phyloP scores from a whole-genome alignment of 169 alveolate genomes.

The Plasmodium sp. region DNA sequence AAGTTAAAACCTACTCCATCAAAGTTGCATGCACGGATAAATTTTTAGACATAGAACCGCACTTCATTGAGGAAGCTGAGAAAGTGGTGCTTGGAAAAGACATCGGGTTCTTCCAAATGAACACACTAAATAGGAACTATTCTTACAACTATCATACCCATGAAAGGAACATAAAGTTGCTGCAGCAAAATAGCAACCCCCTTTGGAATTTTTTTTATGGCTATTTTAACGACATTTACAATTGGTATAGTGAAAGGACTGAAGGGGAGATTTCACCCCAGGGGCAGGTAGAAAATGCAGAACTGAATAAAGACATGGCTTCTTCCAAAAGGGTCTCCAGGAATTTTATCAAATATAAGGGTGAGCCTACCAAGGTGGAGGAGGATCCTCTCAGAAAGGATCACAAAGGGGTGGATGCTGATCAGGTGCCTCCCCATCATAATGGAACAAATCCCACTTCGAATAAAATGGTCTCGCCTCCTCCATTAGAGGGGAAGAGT shows the following conservation, averaged over 20 bases:
- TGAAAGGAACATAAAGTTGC: not conserved
- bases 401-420: not conserved
- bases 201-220: conserved; percentile 46
- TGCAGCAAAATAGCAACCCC: not conserved
- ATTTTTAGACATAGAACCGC: conserved; percentile 36
- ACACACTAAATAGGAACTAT: conserved; percentile 5
- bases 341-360: not conserved
- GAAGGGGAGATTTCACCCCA: not conserved
- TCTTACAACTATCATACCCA: conserved; percentile 24
- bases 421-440: not conserved
- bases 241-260: conserved; percentile 27
- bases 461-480: not conserved
- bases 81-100: conserved; percentile 37
- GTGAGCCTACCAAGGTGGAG: not conserved
- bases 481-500: not conserved
- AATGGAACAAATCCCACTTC: not conserved
- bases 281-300: not conserved
- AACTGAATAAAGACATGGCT: not conserved
- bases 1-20: conserved; percentile 48
- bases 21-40: conserved; percentile 32
- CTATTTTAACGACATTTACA: conserved; percentile 40
- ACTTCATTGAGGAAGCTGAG: conserved; percentile 55
- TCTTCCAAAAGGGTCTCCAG: conserved; percentile 5
- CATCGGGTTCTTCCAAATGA: conserved; percentile 31
- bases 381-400: not conserved